Conservation (phyloP, 83 land plant species). For the Thuja plicata region DNA sequence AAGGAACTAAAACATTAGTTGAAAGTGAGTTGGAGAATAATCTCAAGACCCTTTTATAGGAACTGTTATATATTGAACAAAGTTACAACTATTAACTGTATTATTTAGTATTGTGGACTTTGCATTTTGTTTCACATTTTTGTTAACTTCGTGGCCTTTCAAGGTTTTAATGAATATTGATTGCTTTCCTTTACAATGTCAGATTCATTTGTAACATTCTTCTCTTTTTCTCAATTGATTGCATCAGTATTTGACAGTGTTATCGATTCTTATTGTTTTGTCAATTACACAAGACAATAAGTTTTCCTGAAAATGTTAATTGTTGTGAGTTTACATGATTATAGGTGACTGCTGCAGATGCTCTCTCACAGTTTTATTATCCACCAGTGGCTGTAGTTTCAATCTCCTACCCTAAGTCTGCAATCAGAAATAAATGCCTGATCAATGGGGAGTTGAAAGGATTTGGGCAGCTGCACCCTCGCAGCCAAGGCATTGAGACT, state of each 20-base stretch:
- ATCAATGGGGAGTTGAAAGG: constrained; percentile 89
- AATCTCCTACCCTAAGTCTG: constrained; percentile 87
- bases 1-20: background rate
- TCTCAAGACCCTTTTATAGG: background rate
- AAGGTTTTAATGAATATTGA: background rate
- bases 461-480: constrained; percentile 99
- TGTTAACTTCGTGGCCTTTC: background rate
- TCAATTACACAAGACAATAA: too few species aligned
- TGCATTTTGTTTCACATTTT: background rate
- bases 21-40: background rate
- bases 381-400: constrained; percentile 94
- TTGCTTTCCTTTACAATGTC: background rate
- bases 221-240: background rate
- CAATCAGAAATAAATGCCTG: constrained; percentile 79
- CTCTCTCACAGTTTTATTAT: constrained; percentile 80
- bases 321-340: background rate
- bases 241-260: background rate
- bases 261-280: background rate
- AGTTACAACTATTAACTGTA: background rate
- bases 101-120: too few species aligned
- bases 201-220: background rate
- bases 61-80: background rate
- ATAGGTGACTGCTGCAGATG: constrained; percentile 71
- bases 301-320: background rate
- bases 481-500: constrained; percentile 92